phyloP scores from a whole-genome alignment of 306 rosid genomes.

The Inga leiocalycina region DNA sequence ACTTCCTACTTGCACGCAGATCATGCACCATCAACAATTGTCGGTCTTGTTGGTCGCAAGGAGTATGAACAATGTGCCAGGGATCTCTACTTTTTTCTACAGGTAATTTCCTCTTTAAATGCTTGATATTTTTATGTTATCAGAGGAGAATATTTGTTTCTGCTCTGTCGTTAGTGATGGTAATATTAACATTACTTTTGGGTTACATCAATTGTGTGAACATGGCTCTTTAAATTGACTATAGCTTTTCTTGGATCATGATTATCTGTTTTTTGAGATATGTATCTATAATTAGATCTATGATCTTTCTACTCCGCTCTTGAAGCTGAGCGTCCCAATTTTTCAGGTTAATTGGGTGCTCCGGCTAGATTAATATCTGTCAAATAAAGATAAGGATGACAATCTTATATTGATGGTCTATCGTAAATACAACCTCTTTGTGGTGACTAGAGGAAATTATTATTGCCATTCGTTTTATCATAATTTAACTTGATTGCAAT shows the following conservation, averaged over 20 bases:
- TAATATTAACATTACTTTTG: constrained; percentile 9
- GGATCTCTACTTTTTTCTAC: constrained; percentile 91
- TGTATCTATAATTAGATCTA: constrained; percentile 14
- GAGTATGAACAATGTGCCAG: constrained; percentile 94
- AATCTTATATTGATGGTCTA: not conserved
- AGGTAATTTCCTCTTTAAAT: constrained; percentile 54
- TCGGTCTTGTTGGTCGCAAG: constrained; percentile 90
- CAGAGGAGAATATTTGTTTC: constrained; percentile 7
- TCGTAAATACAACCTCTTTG: constrained; percentile 12
- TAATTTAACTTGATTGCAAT: constrained; percentile 9
- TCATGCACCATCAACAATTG: constrained; percentile 82
- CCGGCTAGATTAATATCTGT: not conserved
- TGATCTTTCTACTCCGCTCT: not conserved
- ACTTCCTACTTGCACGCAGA: constrained; percentile 48
- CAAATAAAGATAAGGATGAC: not conserved
- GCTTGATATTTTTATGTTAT: constrained; percentile 6
- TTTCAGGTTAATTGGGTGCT: constrained; percentile 22
- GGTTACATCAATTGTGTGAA: not conserved
- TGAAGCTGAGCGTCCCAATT: not conserved
- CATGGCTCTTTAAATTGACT: constrained; percentile 17
- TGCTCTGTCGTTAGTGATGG: not conserved
- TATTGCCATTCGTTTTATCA: constrained; percentile 2
- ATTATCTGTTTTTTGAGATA: not conserved
- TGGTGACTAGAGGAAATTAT: not conserved
- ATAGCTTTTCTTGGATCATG: constrained; percentile 16